phyloP scores from a whole-genome alignment of 2,329 filamentous ascomycete species.

The Grosmannia clavigera region DNA sequence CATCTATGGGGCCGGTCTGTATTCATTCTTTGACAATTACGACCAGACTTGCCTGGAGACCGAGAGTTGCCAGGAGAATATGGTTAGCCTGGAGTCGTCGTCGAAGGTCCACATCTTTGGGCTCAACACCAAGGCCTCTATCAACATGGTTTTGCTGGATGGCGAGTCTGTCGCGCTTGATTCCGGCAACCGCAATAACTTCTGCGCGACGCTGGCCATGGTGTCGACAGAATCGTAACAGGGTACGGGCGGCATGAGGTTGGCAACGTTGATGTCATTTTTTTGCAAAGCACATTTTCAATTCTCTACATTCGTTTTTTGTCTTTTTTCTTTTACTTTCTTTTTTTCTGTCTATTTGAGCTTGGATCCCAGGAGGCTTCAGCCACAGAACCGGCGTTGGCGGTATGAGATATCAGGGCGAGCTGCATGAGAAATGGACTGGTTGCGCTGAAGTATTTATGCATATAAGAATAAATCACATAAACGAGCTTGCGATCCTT shows the following conservation, averaged over 20 bases:
- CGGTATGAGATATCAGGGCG: neutral
- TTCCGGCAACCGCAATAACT: conserved; percentile 52
- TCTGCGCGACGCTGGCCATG: conserved; percentile 47
- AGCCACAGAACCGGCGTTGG: neutral
- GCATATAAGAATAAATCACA: neutral
- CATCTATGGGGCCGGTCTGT: conserved; percentile 62
- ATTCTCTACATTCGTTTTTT: neutral
- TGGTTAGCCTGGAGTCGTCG: conserved; percentile 59
- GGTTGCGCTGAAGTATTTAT: neutral
- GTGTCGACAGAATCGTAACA: conserved; percentile 21
- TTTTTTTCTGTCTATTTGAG: neutral
- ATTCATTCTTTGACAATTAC: conserved; percentile 80
- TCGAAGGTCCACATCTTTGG: conserved; percentile 48
- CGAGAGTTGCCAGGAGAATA: conserved; percentile 65
- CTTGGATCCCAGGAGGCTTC: neutral
- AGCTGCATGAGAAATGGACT: neutral
- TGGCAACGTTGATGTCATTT: neutral
- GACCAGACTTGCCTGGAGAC: conserved; percentile 53
- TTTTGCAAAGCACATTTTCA: neutral
- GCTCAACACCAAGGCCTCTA: conserved; percentile 60
- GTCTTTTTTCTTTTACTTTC: neutral
- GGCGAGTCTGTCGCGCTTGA: conserved; percentile 41
- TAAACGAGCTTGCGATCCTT: too few species aligned
- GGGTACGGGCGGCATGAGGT: too few species aligned
- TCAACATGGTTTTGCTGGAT: conserved; percentile 59